Base-by-base conservation (phyloP, 2,329 filamentous ascomycete genomes). In the Sclerotinia sclerotiorum region DNA sequence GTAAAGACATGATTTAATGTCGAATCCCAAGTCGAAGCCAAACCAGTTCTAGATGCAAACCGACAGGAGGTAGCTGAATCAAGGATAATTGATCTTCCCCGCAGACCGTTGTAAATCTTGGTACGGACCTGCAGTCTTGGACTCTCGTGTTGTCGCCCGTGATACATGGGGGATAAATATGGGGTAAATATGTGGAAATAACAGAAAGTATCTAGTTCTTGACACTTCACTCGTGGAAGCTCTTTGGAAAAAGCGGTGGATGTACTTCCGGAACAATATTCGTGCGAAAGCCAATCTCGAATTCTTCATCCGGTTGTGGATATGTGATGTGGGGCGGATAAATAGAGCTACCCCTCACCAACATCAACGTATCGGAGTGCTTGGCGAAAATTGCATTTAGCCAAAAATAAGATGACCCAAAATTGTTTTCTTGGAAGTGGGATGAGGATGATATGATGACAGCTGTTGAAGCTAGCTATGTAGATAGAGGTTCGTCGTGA, bases 191-290 rank as follows among this genome's bases (percentile, higher is more conserved):
- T 42, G 32, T 27, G 32, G 48, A 35, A 46, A 54, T 24, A 24
- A 32, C n/a, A 44, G 13, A 5, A 54, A 39, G 5, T 29, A 39
- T 15, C 6, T 29, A 8, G 42, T 54, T 64, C 32, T 32, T 42
- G 17, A 52, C 46, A 32, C 21, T 35, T 54, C 24, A 67, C 65
- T 67, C 27, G 65, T 67, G 65, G 65, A 67, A 67, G 42, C 44
- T 61, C 17, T 42, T 21, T 10, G 27, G 19, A 46, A 44, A 46
- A 5, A 11, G 56, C n/a, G 32, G 56, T 29, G 48, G 46, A 52
- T 48, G 49, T n/a, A 5, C n/a, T 58, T 42, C 35, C 65, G 65
- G 56, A 67, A 67, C 35, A 67, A 67, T 62, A 62, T 67, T 67
- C 65, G 35, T 44, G 65, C 65, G 56, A 62, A 52, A 62, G 8